Evolutionary conservation across 78 protist genomes (phyloP), one percentile per base, ranked within the genome.

Genomic region (Tieghemostelium lacteum): DNA sequence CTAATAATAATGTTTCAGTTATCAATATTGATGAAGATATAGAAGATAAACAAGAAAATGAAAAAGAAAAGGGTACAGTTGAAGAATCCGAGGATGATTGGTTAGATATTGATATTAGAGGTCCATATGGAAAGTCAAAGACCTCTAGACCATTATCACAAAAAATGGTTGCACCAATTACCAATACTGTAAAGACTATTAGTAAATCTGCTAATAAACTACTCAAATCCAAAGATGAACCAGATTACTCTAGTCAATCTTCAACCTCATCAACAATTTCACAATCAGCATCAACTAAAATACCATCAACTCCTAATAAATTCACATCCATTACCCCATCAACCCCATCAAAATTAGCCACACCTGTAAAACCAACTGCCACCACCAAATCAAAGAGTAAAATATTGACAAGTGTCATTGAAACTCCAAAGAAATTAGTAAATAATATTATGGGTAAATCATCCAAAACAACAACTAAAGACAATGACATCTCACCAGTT

Each of bases 401-500:
- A 20, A 50, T 57, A 14, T n/a, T 57, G 6, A n/a, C 16, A 1
- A 24, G 26, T 31, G 7, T 70, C 20, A 49, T 20, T 37, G 76
- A 70, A 12, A 70, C 76, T 2, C 76, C 76, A 1, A 70, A 70
- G 26, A 70, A 70, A 33, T 26, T 70, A 29, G 62, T 62, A 10
- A 52, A 52, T 22, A 70, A 49, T 12, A 33, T 66, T 28, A 33
- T 33, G 10, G n/a, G 39, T 10, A 42, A 19, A 67, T 50, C 60
- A 29, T 70, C 76, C n/a, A 37, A 33, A 64, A 16, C 42, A 20
- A 37, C 26, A 3, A 70, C 31, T 36, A 50, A 40, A 50, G 40
- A 57, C 31, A 22, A 57, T 40, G 40, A 36, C 36, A 42, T 5
- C 74, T 0, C 20, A 39, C 3, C 20, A n/a, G 1, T 5, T 20